Base-by-base conservation (phyloP, 257 asterid genomes). In the Gentiana straminea region DNA sequence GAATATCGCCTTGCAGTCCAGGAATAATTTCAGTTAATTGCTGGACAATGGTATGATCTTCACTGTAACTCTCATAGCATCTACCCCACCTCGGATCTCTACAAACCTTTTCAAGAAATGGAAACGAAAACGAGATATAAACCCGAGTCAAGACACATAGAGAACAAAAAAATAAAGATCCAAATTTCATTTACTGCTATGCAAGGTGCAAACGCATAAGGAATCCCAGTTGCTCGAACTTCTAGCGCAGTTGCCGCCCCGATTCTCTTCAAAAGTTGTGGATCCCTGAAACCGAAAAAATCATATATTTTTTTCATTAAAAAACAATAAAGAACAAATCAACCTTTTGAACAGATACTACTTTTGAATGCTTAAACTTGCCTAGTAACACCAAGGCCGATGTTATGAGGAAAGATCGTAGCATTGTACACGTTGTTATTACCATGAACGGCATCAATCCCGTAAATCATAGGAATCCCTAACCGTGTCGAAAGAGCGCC, bases 81-180 rank as follows among this genome's bases (percentile, higher is more conserved):
- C 97, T 89, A 3, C 97, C 97, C 97, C 97, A 89, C 68, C 97
- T 70, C 0, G 97, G 97, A 74, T 89, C 97, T 62, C 97, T 61
- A 38, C 97, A 89, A 6, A 89, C 97, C 97, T 89, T 41, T 46
- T 12, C 35, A 35, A 41, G 8, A 39, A 41, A 41, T 7, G 7
- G 9, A 41, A 41, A 41, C 9, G 46, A 41, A 5, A 41, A 41
- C 46, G 38, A 36, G 35, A 44, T 8, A 43, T 37, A 3, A 41
- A 51, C 24, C n/a, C 8, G 36, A 43, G 34, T 33, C 51, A 41
- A 33, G 53, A 1, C 15, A 12, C 47, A 54, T 13, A 55, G 59
- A n/a, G 24, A 36, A 45, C 7, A 0, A 6, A 11, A 35, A 5
- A 38, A 6, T 13, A 35, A 5, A 38, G 4, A 9, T 0, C 46